Percentiles rank a stretch among this genome's conserved stretches.
Evolutionary conservation across 352 stramenopile species (phyloP).

Genomic region (Thalassiosira oceanica): DNA sequence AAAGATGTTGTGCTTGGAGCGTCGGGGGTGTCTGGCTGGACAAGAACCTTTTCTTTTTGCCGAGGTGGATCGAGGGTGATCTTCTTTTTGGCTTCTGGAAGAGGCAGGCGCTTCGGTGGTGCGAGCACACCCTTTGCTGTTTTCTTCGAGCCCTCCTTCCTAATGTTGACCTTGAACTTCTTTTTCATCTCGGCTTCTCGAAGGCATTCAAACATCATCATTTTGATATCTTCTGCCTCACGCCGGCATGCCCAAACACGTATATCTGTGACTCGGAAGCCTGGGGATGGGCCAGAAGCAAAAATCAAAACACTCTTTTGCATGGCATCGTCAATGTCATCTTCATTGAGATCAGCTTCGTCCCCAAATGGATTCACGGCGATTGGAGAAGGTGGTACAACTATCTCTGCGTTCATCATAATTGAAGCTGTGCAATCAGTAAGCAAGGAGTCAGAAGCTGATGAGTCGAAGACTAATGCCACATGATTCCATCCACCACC

Average conservation of each 20-base stretch:
- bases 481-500: constrained; percentile 79
- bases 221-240: constrained; percentile 71
- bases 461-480: constrained; percentile 63
- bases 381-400: constrained; percentile 34
- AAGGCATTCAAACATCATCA: constrained; percentile 81
- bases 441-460: constrained; percentile 16
- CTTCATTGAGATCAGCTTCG: constrained; percentile 38
- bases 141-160: constrained; percentile 15
- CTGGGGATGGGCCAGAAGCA: constrained; percentile 59
- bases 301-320: constrained; percentile 71
- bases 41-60: no score
- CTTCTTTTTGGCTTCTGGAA: constrained; percentile 39
- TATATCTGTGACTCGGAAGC: constrained; percentile 76
- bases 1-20: no score
- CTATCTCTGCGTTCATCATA: constrained; percentile 60
- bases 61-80: no score
- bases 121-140: background rate
- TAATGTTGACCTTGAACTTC: constrained; percentile 81
- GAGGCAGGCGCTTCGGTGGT: constrained; percentile 18
- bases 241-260: constrained; percentile 73
- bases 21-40: no score
- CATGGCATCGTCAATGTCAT: constrained; percentile 69
- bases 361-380: constrained; percentile 46
- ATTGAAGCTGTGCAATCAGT: constrained; percentile 56
- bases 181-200: constrained; percentile 75